These are phyloP conservation scores for Tylopilus plumbeoviolaceoides DNA, from an alignment of 768 basidiomycete species.

Conservation along the genomic window DNA sequence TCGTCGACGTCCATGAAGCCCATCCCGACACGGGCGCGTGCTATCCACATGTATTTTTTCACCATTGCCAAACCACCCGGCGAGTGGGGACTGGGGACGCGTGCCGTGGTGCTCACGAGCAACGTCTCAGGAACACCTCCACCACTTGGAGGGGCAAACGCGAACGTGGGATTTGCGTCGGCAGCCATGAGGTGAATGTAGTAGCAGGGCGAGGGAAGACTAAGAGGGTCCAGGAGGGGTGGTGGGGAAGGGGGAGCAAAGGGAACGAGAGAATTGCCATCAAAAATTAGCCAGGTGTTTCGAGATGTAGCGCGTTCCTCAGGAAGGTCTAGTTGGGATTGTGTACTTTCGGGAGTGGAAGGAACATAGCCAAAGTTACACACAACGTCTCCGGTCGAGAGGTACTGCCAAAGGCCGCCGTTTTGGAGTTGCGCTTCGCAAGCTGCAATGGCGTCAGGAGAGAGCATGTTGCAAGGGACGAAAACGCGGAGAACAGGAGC, in stretches of 20 bases:
- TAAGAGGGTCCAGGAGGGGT: constrained; percentile 52
- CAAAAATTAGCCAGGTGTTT: constrained; percentile 71
- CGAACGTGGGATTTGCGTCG: constrained; percentile 21
- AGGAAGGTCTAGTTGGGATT: constrained; percentile 17
- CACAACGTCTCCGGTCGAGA: constrained; percentile 75
- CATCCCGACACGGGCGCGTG: constrained; percentile 40
- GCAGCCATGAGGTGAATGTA: constrained; percentile 61
- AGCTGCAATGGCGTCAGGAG: constrained; percentile 39
- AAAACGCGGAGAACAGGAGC: constrained; percentile 75
- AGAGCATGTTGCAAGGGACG: constrained; percentile 60
- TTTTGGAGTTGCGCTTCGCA: constrained; percentile 71
- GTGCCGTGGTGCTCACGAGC: constrained; percentile 35
- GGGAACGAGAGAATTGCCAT: constrained; percentile 57
- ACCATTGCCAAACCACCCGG: constrained; percentile 57
- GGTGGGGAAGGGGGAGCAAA: constrained; percentile 52
- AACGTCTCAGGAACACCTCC: constrained; percentile 44
- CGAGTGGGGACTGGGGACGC: constrained; percentile 58
- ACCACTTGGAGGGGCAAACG: constrained; percentile 27
- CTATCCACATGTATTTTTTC: constrained; percentile 65
- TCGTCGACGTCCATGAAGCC: constrained; percentile 33
- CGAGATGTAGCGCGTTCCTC: constrained; percentile 19
- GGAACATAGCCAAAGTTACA: constrained; percentile 81
- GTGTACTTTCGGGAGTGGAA: constrained; percentile 29
- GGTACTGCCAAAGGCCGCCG: constrained; percentile 65
- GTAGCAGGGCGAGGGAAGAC: constrained; percentile 72